These are phyloP conservation scores for Solanum etuberosum DNA, from an alignment of 257 asterid genomes.

Conservation along the genomic window DNA sequence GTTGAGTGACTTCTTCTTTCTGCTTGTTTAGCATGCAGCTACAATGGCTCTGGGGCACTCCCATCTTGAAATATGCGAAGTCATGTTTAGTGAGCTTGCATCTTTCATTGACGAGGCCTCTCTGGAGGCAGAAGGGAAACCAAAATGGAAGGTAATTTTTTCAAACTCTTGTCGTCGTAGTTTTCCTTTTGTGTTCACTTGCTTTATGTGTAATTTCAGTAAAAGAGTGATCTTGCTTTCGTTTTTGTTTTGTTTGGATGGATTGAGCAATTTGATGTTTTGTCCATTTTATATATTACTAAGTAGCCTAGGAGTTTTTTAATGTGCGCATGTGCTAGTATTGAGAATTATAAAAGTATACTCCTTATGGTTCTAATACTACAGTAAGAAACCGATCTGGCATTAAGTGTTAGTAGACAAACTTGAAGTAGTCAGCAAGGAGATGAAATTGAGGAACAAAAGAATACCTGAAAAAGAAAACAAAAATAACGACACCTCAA, in stretches of 20 bases:
- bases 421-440: neutral
- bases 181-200: constrained; percentile 1
- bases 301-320: neutral
- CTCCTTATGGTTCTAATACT: neutral
- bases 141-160: constrained; percentile 90
- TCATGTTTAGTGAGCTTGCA: constrained; percentile 94
- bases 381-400: neutral
- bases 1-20: neutral
- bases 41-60: constrained; percentile 99
- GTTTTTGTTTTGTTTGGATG: neutral
- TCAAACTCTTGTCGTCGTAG: neutral
- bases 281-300: neutral
- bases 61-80: constrained; percentile 91
- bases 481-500: neutral
- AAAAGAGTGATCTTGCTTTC: neutral
- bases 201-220: neutral
- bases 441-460: neutral
- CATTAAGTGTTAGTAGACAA: neutral
- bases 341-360: neutral
- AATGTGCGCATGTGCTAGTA: neutral
- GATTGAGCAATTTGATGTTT: neutral
- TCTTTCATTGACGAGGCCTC: constrained; percentile 91
- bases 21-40: constrained; percentile 68
- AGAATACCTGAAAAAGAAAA: neutral
- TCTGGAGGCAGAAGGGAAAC: constrained; percentile 89